Evolutionary conservation across 139 green algal species (phyloP), one percentile per base, ranked within the genome.

Genomic region (Protoeuglena noctilucae): DNA sequence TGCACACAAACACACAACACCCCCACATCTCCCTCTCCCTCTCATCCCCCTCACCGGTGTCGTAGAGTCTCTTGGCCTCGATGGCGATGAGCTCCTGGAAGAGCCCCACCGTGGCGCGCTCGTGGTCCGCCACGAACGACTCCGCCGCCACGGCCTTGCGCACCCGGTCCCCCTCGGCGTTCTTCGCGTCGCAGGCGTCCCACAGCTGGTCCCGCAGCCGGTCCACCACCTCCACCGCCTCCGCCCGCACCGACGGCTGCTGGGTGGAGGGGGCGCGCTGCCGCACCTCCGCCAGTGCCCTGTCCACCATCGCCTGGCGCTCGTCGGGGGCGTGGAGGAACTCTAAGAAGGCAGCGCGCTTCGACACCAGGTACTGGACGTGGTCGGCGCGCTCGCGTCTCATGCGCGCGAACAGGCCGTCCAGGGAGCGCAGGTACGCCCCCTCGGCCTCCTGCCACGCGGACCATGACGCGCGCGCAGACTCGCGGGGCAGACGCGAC

Each of bases 111-210:
- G n/a, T n/a, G n/a, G n/a, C n/a, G n/a, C n/a, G n/a, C n/a, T n/a
- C n/a, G 27, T 65, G 59, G 24, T 65, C 59, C 3, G 51, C 30
- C 7, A 59, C 34, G n/a, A 28, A 65, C 3, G 40, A 40, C 26
- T 65, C 59, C n/a, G 26, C 19, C 14, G 47, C 14, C 21, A 65
- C 60, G 40, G 34, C 29, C 45, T 48, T 43, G 9, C 34, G 45
- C 27, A 61, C 51, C 27, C 12, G 25, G 24, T 50, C 53, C 12
- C 4, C n/a, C 54, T 62, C 61, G 24, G 48, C 45, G 4, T 49
- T 47, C 25, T 41, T 27, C 18, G 19, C 27, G 54, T 67, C 61
- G 61, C 61, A 67, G 19, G 62, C 51, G 46, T 67, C 61, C 61
- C 61, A 67, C 12, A 67, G 45, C 19, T 19, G 30, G 54, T 67